Conservation (phyloP, 805 yeast genomes). For the Geotrichum ghanense region DNA sequence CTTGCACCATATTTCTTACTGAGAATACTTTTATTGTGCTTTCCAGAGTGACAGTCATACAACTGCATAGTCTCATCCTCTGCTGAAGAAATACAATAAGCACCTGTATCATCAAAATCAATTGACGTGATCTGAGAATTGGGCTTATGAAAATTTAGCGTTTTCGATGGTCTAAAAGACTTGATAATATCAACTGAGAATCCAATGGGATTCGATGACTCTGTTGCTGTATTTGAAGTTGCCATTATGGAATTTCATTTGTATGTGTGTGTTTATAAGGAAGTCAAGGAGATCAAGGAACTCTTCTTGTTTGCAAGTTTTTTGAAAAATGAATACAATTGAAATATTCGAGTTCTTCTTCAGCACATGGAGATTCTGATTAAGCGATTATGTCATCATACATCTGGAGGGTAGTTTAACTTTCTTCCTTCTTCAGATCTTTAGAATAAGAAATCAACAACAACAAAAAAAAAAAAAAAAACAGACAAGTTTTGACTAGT, state of each 20-base stretch:
- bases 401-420: too few species aligned
- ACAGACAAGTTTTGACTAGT: too few species aligned
- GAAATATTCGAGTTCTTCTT: too few species aligned
- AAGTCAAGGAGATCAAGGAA: conserved; percentile 1
- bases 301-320: too few species aligned
- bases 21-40: conserved; percentile 45
- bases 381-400: too few species aligned
- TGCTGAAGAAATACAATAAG: conserved; percentile 60
- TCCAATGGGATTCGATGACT: conserved; percentile 5
- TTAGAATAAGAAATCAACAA: too few species aligned
- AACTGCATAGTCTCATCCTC: conserved; percentile 80
- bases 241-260: too few species aligned
- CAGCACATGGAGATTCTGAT: too few species aligned
- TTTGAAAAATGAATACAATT: too few species aligned
- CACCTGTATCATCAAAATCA: conserved; percentile 79
- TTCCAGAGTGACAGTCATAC: conserved; percentile 64
- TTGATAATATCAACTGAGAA: conserved; percentile 8
- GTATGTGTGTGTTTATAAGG: too few species aligned
- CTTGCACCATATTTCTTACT: conserved; percentile 91
- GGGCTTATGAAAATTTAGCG: conserved; percentile 33
- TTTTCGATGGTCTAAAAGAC: conserved; percentile 34
- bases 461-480: too few species aligned
- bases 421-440: too few species aligned
- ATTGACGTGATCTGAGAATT: conserved; percentile 26
- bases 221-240: background rate